Conservation (phyloP, 495 filamentous ascomycete genomes). For the Aspergillus cristatus region DNA sequence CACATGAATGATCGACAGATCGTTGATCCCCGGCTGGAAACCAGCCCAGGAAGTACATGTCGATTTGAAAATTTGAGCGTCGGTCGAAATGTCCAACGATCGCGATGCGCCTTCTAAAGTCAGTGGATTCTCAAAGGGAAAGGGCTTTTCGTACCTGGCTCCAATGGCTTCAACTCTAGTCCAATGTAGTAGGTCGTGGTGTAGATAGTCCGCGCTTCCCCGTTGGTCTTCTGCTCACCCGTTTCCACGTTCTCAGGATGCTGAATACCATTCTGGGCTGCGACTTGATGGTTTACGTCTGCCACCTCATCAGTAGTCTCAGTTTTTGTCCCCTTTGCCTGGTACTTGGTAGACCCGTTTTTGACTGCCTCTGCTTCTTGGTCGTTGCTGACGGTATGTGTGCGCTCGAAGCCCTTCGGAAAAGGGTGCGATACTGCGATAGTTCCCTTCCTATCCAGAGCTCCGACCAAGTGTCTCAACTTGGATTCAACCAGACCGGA, state of each 20-base stretch:
- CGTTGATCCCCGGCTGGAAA: conserved; percentile 55
- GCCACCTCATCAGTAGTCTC: conserved; percentile 50
- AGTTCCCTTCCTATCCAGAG: conserved; percentile 61
- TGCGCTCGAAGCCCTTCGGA: conserved; percentile 81
- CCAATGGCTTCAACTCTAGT: conserved; percentile 47
- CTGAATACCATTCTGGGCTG: conserved; percentile 38
- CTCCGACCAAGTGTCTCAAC: conserved; percentile 70
- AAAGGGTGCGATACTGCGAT: conserved; percentile 84
- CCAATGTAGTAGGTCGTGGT: conserved; percentile 88
- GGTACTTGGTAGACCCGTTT: conserved; percentile 59
- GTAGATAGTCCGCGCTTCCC: conserved; percentile 48
- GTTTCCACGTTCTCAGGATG: conserved; percentile 33
- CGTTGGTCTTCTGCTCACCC: conserved; percentile 27
- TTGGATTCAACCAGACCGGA: conserved; percentile 90
- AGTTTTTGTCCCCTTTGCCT: conserved; percentile 51
- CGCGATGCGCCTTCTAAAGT: conserved; percentile 38
- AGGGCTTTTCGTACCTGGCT: conserved; percentile 20
- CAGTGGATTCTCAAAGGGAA: conserved; percentile 12
- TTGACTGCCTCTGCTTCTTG: conserved; percentile 60
- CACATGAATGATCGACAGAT: conserved; percentile 62
- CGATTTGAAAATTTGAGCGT: conserved; percentile 66
- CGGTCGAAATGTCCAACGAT: conserved; percentile 55
- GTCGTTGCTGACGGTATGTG: conserved; percentile 63
- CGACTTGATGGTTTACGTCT: conserved; percentile 43
- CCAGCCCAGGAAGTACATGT: conserved; percentile 56